Evolutionary conservation across 1,284 basidiomycete species (phyloP).

Genomic region (Sanghuangporus sanghuang): DNA sequence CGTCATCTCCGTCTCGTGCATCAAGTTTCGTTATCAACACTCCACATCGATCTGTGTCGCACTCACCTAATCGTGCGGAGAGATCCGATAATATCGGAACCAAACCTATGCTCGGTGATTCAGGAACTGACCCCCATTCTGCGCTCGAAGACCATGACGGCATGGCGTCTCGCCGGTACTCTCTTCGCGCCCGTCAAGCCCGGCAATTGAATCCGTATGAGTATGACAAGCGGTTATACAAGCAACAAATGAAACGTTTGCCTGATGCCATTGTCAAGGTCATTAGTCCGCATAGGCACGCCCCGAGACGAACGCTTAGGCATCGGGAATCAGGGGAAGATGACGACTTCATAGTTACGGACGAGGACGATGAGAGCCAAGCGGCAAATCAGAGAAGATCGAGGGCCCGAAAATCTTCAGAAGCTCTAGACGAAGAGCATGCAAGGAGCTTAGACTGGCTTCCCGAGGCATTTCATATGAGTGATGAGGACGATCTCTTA

Average conservation of each 20-base stretch:
- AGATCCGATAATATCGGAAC: neutral
- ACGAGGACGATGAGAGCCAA: slow-evolving; percentile 18
- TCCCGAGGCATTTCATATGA: slow-evolving; percentile 12
- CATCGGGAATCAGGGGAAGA: slow-evolving; percentile 25
- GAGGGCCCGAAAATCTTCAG: slow-evolving; percentile 8
- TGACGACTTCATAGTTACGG: slow-evolving; percentile 24
- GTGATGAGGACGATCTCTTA: slow-evolving; percentile 12
- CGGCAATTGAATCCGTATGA: slow-evolving; percentile 52
- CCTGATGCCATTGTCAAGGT: slow-evolving; percentile 57
- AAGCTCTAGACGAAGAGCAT: neutral
- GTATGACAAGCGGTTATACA: slow-evolving; percentile 44
- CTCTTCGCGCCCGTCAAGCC: slow-evolving; percentile 43
- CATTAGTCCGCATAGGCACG: slow-evolving; percentile 25
- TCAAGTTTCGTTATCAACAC: neutral
- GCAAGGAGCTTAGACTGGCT: neutral
- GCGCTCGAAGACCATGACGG: slow-evolving; percentile 10
- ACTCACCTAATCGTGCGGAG: slow-evolving; percentile 2
- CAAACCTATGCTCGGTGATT: neutral
- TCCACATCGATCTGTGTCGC: neutral
- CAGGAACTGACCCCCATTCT: neutral
- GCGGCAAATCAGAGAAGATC: slow-evolving; percentile 8
- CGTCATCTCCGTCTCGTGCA: slow-evolving; percentile 17
- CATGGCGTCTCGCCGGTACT: slow-evolving; percentile 34
- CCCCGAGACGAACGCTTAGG: slow-evolving; percentile 1
- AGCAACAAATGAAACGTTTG: slow-evolving; percentile 37